Evolutionary conservation across 164 flowering plant genomes (phyloP).

Genomic region (Cinnamomum micranthum): DNA sequence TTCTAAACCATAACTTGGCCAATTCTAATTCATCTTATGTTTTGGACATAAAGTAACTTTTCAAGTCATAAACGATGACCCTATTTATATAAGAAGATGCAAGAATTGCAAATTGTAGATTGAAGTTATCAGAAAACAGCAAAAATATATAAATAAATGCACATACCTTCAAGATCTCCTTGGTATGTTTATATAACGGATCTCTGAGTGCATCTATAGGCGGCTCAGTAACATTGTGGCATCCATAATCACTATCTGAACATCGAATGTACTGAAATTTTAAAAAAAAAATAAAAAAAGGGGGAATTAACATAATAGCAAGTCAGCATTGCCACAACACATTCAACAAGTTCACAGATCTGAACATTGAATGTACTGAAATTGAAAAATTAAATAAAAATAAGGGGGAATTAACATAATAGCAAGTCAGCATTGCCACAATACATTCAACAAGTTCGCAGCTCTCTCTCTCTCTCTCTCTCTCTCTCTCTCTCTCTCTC

Average conservation of each 20-base stretch:
- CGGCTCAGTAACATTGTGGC: slow-evolving; percentile 86
- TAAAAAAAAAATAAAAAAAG: neutral
- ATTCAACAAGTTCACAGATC: neutral
- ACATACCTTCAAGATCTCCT: slow-evolving; percentile 72
- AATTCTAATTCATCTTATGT: no score
- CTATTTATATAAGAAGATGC: neutral
- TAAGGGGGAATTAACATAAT: no score
- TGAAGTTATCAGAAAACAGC: neutral
- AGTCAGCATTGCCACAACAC: neutral
- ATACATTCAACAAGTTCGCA: no score
- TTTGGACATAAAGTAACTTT: no score
- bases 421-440: no score
- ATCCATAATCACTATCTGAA: slow-evolving; percentile 78
- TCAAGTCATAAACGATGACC: neutral
- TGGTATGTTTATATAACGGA: slow-evolving; percentile 75
- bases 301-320: neutral
- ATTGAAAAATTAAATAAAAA: no score
- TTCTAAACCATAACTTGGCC: no score
- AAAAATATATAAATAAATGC: neutral
- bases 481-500: no score
- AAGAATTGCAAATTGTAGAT: neutral
- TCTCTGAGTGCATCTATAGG: slow-evolving; percentile 94
- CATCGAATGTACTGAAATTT: slow-evolving; percentile 78
- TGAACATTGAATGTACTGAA: no score
- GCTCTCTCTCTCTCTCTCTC: no score